Conservation (phyloP, 106 monocot genomes). For the Allium fistulosum region DNA sequence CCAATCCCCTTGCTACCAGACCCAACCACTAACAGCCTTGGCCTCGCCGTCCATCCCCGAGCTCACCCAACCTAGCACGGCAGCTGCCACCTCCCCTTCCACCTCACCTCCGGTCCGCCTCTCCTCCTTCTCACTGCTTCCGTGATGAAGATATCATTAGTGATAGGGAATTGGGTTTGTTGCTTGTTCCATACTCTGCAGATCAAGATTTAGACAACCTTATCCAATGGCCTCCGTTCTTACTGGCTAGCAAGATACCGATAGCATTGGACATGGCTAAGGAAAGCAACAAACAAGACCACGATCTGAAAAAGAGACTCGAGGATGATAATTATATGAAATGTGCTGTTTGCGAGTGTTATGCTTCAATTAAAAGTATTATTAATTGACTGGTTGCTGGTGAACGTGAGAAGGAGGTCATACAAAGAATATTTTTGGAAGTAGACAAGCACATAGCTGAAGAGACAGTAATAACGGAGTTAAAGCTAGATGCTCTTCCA, state of each 20-base stretch:
- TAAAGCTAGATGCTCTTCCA: conserved; percentile 77
- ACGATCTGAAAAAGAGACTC: conserved; percentile 50
- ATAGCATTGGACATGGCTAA: conserved; percentile 81
- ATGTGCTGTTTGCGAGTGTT: conserved; percentile 67
- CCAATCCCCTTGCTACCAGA: no score
- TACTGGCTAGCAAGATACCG: conserved; percentile 89
- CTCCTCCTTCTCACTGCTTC: conserved; percentile 59
- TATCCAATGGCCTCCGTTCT: conserved; percentile 79
- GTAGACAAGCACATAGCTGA: conserved; percentile 48
- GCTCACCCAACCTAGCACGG: no score
- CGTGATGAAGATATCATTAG: conserved; percentile 73
- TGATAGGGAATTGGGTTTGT: conserved; percentile 65
- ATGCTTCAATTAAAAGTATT: conserved; percentile 56
- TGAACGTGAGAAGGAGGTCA: conserved; percentile 44
- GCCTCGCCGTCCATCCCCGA: no score
- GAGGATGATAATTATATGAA: conserved; percentile 51
- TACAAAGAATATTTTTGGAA: conserved; percentile 49
- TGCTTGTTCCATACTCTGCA: conserved; percentile 67
- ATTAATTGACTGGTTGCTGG: conserved; percentile 43
- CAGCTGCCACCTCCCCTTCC: no score
- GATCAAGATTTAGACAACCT: conserved; percentile 37
- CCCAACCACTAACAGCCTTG: no score
- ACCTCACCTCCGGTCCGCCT: no score
- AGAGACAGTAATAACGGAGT: conserved; percentile 33
- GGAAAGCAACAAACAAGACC: conserved; percentile 49